These are phyloP conservation scores for Scheffersomyces titani DNA, from an alignment of 1,139 yeast genomes.

Conservation along the genomic window DNA sequence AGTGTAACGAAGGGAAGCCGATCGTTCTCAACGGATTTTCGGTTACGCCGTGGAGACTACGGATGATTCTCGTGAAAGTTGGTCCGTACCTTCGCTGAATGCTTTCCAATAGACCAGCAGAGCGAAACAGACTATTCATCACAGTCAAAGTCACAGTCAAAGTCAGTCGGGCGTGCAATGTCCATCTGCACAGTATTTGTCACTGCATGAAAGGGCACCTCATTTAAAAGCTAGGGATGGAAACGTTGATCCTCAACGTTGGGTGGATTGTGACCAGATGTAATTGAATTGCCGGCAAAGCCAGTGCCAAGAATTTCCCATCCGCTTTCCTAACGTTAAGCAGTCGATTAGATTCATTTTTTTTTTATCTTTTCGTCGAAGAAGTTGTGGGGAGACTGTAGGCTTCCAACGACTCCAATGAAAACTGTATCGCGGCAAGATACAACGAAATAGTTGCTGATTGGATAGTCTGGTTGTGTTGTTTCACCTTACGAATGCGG, in stretches of 20 bases:
- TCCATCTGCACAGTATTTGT: neutral
- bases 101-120: neutral
- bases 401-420: neutral
- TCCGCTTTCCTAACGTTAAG: neutral
- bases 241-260: neutral
- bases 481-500: neutral
- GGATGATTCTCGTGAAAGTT: neutral
- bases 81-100: too few species aligned
- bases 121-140: neutral
- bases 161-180: neutral
- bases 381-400: neutral
- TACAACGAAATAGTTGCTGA: neutral
- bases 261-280: neutral
- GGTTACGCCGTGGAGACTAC: neutral
- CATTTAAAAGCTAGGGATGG: neutral
- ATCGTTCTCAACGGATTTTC: neutral
- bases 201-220: neutral
- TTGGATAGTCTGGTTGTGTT: neutral
- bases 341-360: neutral
- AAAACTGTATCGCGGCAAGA: neutral
- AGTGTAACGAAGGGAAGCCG: too few species aligned
- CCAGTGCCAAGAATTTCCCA: neutral
- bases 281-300: neutral
- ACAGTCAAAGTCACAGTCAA: neutral
- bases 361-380: neutral